These are phyloP conservation scores for Helichrysum umbraculigerum DNA, from an alignment of 129 eudicot species.

Conservation along the genomic window DNA sequence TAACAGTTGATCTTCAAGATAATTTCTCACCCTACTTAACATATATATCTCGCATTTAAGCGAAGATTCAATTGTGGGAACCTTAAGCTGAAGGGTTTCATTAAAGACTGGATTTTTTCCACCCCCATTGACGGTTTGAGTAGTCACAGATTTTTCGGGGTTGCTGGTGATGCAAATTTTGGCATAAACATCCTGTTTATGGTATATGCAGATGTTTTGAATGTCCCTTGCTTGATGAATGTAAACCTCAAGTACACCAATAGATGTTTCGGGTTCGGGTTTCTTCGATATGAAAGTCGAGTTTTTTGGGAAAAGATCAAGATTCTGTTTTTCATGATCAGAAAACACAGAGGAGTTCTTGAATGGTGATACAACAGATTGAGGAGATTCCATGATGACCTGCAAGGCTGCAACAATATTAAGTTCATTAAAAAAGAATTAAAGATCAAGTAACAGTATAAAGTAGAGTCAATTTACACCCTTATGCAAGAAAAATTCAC, in stretches of 20 bases:
- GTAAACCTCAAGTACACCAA: conserved; percentile 78
- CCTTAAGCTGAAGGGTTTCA: conserved; percentile 54
- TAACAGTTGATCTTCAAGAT: conserved; percentile 87
- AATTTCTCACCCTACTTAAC: conserved; percentile 92
- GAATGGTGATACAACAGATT: conserved; percentile 91
- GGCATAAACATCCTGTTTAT: conserved; percentile 96
- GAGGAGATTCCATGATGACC: conserved; percentile 86
- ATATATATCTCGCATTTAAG: conserved; percentile 93
- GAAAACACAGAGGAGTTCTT: conserved; percentile 51
- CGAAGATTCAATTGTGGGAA: conserved; percentile 63
- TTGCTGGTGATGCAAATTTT: conserved; percentile 80
- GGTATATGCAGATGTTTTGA: conserved; percentile 96
- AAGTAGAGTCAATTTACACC: conserved; percentile 10
- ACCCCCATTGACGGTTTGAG: conserved; percentile 85
- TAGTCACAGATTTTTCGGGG: conserved; percentile 76
- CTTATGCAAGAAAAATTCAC: background rate
- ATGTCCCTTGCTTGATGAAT: conserved; percentile 93
- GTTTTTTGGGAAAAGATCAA: conserved; percentile 40
- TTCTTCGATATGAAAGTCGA: conserved; percentile 36
- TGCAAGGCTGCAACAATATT: conserved; percentile 13
- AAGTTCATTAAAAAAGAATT: background rate
- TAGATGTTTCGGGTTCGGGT: conserved; percentile 28
- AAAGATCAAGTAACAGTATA: conserved; percentile 21
- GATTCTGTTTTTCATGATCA: conserved; percentile 53
- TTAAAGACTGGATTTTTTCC: conserved; percentile 89